These are phyloP conservation scores for Boletus pseudopeckii DNA, from an alignment of 768 basidiomycete genomes.

Conservation along the genomic window DNA sequence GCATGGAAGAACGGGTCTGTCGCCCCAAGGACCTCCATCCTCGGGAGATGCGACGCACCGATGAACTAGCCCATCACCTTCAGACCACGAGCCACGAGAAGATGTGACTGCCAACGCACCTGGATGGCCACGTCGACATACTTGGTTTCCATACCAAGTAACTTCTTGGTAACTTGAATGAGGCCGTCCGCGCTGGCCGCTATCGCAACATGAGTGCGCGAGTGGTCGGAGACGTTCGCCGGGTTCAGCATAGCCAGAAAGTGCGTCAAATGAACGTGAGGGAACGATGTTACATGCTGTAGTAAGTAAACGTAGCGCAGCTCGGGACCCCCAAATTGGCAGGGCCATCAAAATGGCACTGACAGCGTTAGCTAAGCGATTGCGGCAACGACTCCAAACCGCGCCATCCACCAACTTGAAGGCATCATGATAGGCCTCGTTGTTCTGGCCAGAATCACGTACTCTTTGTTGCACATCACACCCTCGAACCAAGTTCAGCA, in stretches of 20 bases:
- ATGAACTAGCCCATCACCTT: constrained; percentile 50
- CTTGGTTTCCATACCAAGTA: constrained; percentile 36
- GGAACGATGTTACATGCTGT: not conserved
- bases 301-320: not conserved
- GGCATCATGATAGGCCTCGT: too few species aligned
- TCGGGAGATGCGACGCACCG: constrained; percentile 64
- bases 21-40: constrained; percentile 60
- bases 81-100: not conserved
- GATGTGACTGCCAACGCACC: constrained; percentile 30
- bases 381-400: too few species aligned
- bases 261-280: not conserved
- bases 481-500: too few species aligned
- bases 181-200: constrained; percentile 26
- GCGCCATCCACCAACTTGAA: too few species aligned
- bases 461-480: not conserved
- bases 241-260: constrained; percentile 10
- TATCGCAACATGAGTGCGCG: not conserved
- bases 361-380: constrained; percentile 1
- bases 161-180: constrained; percentile 30
- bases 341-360: not conserved
- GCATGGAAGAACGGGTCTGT: constrained; percentile 76
- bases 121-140: constrained; percentile 59
- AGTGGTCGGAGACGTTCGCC: constrained; percentile 12
- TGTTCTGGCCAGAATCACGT: not conserved
- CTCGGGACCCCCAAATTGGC: not conserved